phyloP scores from a whole-genome alignment of 768 basidiomycete species.

The Russula sp. region DNA sequence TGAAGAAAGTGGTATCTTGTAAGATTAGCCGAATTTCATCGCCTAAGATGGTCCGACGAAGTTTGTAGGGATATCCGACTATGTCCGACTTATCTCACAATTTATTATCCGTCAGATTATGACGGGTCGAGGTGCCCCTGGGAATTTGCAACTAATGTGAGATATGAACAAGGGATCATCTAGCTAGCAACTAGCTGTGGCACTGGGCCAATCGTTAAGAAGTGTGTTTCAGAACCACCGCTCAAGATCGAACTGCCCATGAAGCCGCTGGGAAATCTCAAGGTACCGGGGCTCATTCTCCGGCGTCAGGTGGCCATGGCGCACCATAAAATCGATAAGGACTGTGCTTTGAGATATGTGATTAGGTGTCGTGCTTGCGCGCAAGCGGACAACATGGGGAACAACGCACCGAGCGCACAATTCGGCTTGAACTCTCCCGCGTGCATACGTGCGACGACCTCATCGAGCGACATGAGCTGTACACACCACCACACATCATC shows the following conservation, averaged over 20 bases:
- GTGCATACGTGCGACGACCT: conserved; percentile 59
- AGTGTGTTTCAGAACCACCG: conserved; percentile 35
- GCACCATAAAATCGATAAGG: conserved; percentile 82
- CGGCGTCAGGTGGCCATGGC: conserved; percentile 78
- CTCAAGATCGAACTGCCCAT: conserved; percentile 62
- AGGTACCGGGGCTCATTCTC: conserved; percentile 82
- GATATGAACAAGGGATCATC: too few relatives aligned
- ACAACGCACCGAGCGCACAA: conserved; percentile 67
- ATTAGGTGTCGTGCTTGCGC: not conserved
- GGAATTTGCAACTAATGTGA: too few relatives aligned
- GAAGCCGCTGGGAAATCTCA: conserved; percentile 71
- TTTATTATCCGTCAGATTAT: too few relatives aligned
- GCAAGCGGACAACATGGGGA: not conserved
- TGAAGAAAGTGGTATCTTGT: not conserved
- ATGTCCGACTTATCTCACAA: too few relatives aligned
- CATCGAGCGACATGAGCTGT: conserved; percentile 61
- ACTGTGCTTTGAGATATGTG: conserved; percentile 38
- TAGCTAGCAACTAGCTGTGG: not conserved
- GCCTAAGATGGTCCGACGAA: too few relatives aligned
- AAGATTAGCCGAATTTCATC: not conserved
- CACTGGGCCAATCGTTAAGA: not conserved
- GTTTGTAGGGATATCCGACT: too few relatives aligned
- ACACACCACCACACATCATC: not conserved
- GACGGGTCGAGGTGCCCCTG: too few relatives aligned
- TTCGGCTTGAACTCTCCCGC: conserved; percentile 86